A percentile compares a stretch with the other conserved stretches of the same genome.
Evolutionary conservation across 2,329 filamentous ascomycete genomes (phyloP).

Genomic region (Hypomyces rosellus): DNA sequence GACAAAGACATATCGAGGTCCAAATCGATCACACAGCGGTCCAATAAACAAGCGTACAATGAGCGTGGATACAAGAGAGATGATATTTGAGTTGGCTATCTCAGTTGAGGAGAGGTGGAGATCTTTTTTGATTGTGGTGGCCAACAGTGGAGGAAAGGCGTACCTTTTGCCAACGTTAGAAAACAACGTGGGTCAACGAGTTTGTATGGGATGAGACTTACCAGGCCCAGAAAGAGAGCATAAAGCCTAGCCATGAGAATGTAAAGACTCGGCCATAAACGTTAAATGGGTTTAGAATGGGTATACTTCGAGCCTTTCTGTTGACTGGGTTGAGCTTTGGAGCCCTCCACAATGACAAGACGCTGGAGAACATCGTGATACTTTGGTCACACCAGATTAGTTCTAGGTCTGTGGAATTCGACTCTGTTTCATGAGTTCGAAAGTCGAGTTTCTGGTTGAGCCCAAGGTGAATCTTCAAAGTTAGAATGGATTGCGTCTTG

Average conservation of each 20-base stretch:
- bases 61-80: slow-evolving; percentile 64
- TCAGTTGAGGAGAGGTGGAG: slow-evolving; percentile 63
- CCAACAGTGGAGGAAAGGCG: slow-evolving; percentile 32
- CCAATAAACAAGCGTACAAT: slow-evolving; percentile 73
- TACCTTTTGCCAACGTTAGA: not conserved
- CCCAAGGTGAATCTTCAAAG: too few species aligned
- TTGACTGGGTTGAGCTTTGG: slow-evolving; percentile 80
- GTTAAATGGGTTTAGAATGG: slow-evolving; percentile 70
- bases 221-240: slow-evolving; percentile 86
- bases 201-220: slow-evolving; percentile 14
- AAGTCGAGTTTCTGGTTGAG: too few species aligned
- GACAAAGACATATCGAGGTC: slow-evolving; percentile 74
- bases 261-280: slow-evolving; percentile 83
- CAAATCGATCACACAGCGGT: slow-evolving; percentile 78
- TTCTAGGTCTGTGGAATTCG: not conserved
- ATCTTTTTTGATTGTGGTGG: slow-evolving; percentile 73
- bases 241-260: slow-evolving; percentile 82
- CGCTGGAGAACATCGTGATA: slow-evolving; percentile 22
- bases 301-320: slow-evolving; percentile 73
- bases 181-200: too few species aligned
- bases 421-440: too few species aligned
- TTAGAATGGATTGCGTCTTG: too few species aligned
- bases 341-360: slow-evolving; percentile 26
- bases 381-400: not conserved
- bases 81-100: slow-evolving; percentile 84